Evolutionary conservation across 2,329 filamentous ascomycete species (phyloP).

Genomic region (Drechslerella coelobrocha): DNA sequence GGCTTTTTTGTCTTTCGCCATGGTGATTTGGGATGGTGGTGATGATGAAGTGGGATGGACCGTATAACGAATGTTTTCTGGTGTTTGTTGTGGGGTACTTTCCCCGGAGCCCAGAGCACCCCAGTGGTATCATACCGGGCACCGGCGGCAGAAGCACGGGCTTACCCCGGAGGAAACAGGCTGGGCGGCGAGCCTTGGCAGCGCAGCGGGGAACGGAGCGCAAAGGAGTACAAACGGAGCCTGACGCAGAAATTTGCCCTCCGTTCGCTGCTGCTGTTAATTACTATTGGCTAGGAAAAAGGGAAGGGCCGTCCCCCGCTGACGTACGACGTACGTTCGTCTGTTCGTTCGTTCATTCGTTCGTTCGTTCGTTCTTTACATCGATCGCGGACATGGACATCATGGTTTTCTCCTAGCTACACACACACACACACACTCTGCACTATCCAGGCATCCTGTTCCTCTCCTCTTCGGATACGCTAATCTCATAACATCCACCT

Average conservation of each 20-base stretch:
- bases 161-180: not conserved
- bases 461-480: no score
- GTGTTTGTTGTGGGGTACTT: not conserved
- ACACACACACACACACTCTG: no score
- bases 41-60: not conserved
- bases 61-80: no score
- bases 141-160: not conserved
- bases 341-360: no score
- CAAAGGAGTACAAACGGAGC: not conserved
- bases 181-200: conserved; percentile 8
- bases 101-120: not conserved
- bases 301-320: conserved; percentile 20
- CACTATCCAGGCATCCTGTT: no score
- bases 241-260: not conserved
- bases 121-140: no score
- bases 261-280: not conserved
- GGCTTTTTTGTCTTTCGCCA: conserved; percentile 56
- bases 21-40: not conserved
- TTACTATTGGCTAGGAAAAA: conserved; percentile 2
- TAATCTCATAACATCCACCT: no score
- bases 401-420: no score
- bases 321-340: conserved; percentile 42
- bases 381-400: conserved; percentile 32
- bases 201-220: conserved; percentile 15
- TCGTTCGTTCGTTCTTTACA: no score